Percentiles rank a stretch among this genome's conserved stretches.
phyloP scores from a whole-genome alignment of 2,329 filamentous ascomycete genomes.

The Dactylellina parvicollis region DNA sequence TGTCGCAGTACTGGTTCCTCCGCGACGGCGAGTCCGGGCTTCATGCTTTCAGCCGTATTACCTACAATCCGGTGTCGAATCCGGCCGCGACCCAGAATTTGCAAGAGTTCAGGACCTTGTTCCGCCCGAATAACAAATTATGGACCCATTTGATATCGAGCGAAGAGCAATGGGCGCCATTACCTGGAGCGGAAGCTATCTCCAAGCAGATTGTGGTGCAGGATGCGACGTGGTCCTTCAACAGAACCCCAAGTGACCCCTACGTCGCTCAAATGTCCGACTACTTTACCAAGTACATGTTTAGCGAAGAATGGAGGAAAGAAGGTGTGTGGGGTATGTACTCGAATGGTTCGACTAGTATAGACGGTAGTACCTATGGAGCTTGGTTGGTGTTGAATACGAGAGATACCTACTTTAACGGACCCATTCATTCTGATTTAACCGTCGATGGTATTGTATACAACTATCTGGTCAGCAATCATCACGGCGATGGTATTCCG shows the following conservation, averaged over 20 bases:
- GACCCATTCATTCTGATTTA: slow-evolving; percentile 71
- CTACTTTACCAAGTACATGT: slow-evolving; percentile 74
- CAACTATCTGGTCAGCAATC: slow-evolving; percentile 67
- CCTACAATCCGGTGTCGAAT: slow-evolving; percentile 69
- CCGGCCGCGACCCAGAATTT: slow-evolving; percentile 68
- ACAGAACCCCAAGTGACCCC: slow-evolving; percentile 66
- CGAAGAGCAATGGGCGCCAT: slow-evolving; percentile 67
- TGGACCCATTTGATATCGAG: slow-evolving; percentile 73
- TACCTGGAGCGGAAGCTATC: slow-evolving; percentile 64
- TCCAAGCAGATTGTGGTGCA: slow-evolving; percentile 67
- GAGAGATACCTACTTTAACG: slow-evolving; percentile 71
- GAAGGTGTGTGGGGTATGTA: slow-evolving; percentile 61
- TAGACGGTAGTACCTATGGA: slow-evolving; percentile 67
- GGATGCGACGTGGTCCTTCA: slow-evolving; percentile 72
- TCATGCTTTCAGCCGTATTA: slow-evolving; percentile 70
- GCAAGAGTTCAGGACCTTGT: slow-evolving; percentile 71
- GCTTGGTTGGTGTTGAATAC: slow-evolving; percentile 74
- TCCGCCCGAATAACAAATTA: slow-evolving; percentile 69
- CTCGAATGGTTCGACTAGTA: slow-evolving; percentile 65
- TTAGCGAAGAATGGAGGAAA: slow-evolving; percentile 59
- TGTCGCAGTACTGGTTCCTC: slow-evolving; percentile 74
- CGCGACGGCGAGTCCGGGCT: slow-evolving; percentile 71
- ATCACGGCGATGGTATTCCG: slow-evolving; percentile 70
- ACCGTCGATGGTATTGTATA: slow-evolving; percentile 73
- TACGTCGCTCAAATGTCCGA: slow-evolving; percentile 69